A percentile compares a stretch with the other conserved stretches of the same genome.
Conservation (phyloP, 495 filamentous ascomycete species). For the Daldinia caldariorum region DNA sequence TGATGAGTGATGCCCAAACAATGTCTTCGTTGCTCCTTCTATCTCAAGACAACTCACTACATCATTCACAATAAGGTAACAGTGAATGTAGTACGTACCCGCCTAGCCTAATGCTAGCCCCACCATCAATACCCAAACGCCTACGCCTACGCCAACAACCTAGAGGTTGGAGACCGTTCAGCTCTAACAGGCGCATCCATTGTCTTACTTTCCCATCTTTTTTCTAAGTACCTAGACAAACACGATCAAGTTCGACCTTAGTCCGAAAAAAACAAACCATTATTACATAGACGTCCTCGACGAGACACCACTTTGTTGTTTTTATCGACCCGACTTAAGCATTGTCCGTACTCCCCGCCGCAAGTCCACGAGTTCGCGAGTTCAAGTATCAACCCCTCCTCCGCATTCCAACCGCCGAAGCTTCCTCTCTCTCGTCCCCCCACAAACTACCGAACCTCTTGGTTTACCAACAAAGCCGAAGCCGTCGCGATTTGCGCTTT, state of each 20-base stretch:
- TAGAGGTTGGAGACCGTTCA: neutral
- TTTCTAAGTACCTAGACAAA: neutral
- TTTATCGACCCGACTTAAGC: neutral
- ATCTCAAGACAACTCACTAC: neutral
- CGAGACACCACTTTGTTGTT: neutral
- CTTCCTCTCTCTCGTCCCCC: too few relatives aligned
- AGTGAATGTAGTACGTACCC: neutral
- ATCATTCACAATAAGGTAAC: neutral
- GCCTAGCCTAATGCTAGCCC: neutral
- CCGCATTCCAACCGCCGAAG: conserved; percentile 1
- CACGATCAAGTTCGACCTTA: neutral
- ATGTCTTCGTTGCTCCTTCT: neutral
- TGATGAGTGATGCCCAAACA: conserved; percentile 1
- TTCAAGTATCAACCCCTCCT: conserved; percentile 1
- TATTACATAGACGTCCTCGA: neutral
- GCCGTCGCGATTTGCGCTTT: conserved; percentile 2
- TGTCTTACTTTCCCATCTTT: neutral
- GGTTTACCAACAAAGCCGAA: neutral
- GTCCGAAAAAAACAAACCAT: neutral
- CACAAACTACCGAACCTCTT: neutral
- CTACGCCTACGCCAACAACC: neutral
- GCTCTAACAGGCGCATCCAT: neutral
- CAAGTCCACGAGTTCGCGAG: neutral
- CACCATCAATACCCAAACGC: conserved; percentile 2
- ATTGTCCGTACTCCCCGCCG: neutral